Percentiles rank a stretch among this genome's conserved stretches.
These are phyloP conservation scores for Aureobasidium vineae DNA, from an alignment of 2,329 filamentous ascomycete genomes.

Conservation along the genomic window DNA sequence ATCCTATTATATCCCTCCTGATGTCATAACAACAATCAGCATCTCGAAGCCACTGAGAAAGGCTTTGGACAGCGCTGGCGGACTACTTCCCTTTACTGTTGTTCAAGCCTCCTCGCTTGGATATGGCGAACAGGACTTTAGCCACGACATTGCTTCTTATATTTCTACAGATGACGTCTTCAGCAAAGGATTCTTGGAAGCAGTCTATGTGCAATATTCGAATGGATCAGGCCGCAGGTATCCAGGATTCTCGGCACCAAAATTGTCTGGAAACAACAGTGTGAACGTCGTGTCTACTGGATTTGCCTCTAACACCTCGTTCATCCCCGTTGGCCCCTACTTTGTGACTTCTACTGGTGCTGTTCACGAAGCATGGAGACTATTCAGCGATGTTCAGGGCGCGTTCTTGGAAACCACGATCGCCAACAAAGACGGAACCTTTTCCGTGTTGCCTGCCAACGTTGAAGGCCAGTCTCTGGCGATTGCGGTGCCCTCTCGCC, in stretches of 20 bases:
- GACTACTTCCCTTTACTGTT: constrained; percentile 44
- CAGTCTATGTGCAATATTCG: constrained; percentile 29
- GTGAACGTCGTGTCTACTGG: constrained; percentile 28
- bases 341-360: constrained; percentile 49
- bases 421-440: constrained; percentile 42
- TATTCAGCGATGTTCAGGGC: constrained; percentile 52
- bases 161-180: constrained; percentile 44
- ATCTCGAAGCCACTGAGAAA: constrained; percentile 29
- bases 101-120: constrained; percentile 34
- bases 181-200: constrained; percentile 42
- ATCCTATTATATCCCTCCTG: constrained; percentile 44
- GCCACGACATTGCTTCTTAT: constrained; percentile 35
- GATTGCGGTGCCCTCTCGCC: constrained; percentile 58
- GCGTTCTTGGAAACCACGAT: constrained; percentile 52
- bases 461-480: constrained; percentile 46
- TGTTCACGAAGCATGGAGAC: constrained; percentile 50
- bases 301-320: constrained; percentile 29
- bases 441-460: constrained; percentile 47
- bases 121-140: constrained; percentile 33
- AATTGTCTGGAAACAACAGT: constrained; percentile 17
- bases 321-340: constrained; percentile 50
- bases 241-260: constrained; percentile 23
- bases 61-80: constrained; percentile 30
- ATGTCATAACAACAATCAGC: constrained; percentile 39
- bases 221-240: not conserved